These are phyloP conservation scores for Beta macrorhiza DNA, from an alignment of 179 eudicot species.

Conservation along the genomic window DNA sequence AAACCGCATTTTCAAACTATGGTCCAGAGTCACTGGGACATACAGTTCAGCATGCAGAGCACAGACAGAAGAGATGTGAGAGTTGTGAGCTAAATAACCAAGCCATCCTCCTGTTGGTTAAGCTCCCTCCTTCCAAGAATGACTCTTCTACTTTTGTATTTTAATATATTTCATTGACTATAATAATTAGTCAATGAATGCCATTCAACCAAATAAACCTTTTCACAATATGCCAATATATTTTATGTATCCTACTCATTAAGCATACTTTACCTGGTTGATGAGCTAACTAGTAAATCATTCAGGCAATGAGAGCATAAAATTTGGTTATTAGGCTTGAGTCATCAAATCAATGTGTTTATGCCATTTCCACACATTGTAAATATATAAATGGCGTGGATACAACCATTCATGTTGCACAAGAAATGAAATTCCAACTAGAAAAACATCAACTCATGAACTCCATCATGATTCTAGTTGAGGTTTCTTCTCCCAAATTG, in stretches of 20 bases:
- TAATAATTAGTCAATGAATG: not conserved
- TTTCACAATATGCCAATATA: not conserved
- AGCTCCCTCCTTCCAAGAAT: not conserved
- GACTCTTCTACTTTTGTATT: not conserved
- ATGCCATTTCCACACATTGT: not conserved
- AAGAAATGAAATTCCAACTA: not conserved
- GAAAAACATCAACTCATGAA: not conserved
- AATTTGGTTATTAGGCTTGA: not conserved
- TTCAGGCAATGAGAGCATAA: not conserved
- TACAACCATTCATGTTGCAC: not conserved
- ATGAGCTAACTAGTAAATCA: not conserved
- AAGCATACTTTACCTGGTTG: not conserved
- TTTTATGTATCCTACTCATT: not conserved
- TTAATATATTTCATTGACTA: not conserved
- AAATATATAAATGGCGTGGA: not conserved
- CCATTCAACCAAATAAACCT: not conserved
- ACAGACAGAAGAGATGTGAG: too few species aligned
- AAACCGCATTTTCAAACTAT: too few species aligned
- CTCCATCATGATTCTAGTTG: not conserved
- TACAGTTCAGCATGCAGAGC: too few species aligned
- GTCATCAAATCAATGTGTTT: not conserved
- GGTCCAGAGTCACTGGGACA: too few species aligned
- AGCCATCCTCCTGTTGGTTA: too few species aligned
- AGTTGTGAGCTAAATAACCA: too few species aligned
- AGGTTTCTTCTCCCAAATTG: not conserved